A percentile compares a stretch with the other conserved stretches of the same genome.
Conservation (phyloP, 108 stramenopile genomes). For the Nannochloropsis salina region DNA sequence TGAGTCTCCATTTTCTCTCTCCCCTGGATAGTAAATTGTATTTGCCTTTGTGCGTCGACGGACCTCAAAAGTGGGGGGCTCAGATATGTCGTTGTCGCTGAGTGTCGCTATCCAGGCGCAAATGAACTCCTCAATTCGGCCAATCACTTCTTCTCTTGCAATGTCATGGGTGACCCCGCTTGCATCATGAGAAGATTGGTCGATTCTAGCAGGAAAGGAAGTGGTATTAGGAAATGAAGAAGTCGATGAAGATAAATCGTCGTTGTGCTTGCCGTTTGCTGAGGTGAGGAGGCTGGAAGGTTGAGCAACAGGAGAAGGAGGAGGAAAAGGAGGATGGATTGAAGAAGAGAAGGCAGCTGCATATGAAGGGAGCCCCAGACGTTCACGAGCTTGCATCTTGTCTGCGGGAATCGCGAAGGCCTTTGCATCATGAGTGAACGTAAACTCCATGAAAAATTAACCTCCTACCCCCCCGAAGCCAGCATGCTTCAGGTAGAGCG, state of each 20-base stretch:
- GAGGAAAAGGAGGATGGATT: background rate
- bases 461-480: too few species aligned
- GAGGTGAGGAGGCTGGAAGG: background rate
- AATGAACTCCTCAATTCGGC: background rate
- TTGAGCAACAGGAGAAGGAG: background rate
- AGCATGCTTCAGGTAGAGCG: too few species aligned
- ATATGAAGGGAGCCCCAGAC: too few species aligned
- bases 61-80: conserved; percentile 3
- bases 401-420: too few species aligned
- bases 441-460: too few species aligned
- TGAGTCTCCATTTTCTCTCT: background rate
- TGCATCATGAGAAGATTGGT: background rate
- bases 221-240: background rate
- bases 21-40: background rate
- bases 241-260: background rate
- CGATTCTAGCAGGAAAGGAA: background rate
- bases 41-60: background rate
- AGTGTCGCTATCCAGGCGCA: background rate
- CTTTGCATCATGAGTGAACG: too few species aligned
- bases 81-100: background rate
- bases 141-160: background rate
- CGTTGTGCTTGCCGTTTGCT: background rate
- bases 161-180: background rate
- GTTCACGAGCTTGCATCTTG: too few species aligned
- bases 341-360: background rate